Conservation (phyloP, 495 filamentous ascomycete genomes). For the Aspergillus coremiiformis region DNA sequence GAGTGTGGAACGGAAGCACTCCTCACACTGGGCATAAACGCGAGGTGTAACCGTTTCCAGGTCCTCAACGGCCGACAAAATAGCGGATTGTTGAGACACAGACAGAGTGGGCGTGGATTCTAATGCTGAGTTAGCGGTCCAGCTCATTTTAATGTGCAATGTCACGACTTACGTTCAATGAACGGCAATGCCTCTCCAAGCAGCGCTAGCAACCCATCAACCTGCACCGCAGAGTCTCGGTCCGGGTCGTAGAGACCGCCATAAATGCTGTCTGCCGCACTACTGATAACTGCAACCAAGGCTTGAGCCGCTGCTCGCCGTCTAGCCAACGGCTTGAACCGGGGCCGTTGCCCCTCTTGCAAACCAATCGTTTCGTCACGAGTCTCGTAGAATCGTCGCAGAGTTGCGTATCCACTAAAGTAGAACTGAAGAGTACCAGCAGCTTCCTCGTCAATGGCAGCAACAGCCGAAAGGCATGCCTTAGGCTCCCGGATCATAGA, state of each 20-base stretch:
- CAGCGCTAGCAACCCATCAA: slow-evolving; percentile 76
- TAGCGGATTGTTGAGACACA: slow-evolving; percentile 60
- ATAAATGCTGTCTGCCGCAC: slow-evolving; percentile 79
- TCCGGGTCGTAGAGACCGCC: slow-evolving; percentile 77
- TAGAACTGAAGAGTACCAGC: slow-evolving; percentile 72
- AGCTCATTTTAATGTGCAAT: neutral
- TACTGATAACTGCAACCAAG: slow-evolving; percentile 71
- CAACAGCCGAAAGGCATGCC: slow-evolving; percentile 54
- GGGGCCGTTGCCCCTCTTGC: slow-evolving; percentile 33
- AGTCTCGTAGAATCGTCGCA: slow-evolving; percentile 80
- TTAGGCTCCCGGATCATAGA: slow-evolving; percentile 60
- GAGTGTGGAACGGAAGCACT: slow-evolving; percentile 54
- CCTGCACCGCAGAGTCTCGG: slow-evolving; percentile 69
- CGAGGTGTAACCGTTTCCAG: slow-evolving; percentile 64
- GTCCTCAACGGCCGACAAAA: slow-evolving; percentile 77
- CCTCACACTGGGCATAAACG: slow-evolving; percentile 62
- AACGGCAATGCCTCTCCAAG: slow-evolving; percentile 78
- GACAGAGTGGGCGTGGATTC: slow-evolving; percentile 32
- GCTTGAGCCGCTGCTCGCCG: slow-evolving; percentile 61
- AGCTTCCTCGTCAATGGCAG: slow-evolving; percentile 62
- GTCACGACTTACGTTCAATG: slow-evolving; percentile 48
- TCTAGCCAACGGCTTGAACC: slow-evolving; percentile 43
- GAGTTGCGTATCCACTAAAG: slow-evolving; percentile 83
- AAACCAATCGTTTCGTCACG: slow-evolving; percentile 56
- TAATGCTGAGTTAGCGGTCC: slow-evolving; percentile 13